Percentiles rank a stretch among this genome's conserved stretches.
These are phyloP conservation scores for Mycena rosella DNA, from an alignment of 768 basidiomycete species.

Conservation along the genomic window DNA sequence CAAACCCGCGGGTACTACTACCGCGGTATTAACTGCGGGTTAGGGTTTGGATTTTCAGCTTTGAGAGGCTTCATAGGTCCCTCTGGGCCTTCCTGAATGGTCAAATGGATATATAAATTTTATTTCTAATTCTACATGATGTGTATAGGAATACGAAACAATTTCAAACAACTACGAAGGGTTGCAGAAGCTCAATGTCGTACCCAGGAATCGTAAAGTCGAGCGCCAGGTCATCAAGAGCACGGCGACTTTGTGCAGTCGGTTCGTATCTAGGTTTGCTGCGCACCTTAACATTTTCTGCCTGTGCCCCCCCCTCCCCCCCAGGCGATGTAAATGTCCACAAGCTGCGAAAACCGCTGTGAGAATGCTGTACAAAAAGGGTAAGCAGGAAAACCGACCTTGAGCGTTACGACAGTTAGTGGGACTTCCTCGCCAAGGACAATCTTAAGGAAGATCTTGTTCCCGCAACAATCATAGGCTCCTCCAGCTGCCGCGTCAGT, in stretches of 20 bases:
- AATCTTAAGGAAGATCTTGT: conserved; percentile 94
- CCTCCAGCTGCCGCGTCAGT: conserved; percentile 95
- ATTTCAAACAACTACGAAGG: too few species aligned
- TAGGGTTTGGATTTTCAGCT: too few species aligned
- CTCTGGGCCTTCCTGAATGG: too few species aligned
- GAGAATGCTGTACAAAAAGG: conserved; percentile 7
- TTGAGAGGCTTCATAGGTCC: too few species aligned
- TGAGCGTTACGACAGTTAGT: conserved; percentile 84
- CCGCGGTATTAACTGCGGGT: conserved; percentile 8
- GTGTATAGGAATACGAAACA: too few species aligned
- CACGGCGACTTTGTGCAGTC: conserved; percentile 62
- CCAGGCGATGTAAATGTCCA: conserved; percentile 80
- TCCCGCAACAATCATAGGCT: conserved; percentile 99
- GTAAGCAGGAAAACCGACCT: conserved; percentile 59
- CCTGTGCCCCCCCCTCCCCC: conserved; percentile 53
- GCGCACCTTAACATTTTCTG: conserved; percentile 68
- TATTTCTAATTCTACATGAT: too few species aligned
- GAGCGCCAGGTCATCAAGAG: conserved; percentile 89
- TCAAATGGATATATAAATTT: too few species aligned
- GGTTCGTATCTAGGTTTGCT: neutral
- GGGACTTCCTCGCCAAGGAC: conserved; percentile 91
- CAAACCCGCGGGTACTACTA: neutral
- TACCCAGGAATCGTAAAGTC: conserved; percentile 99
- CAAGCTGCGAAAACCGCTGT: conserved; percentile 62
- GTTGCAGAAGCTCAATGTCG: conserved; percentile 91